Evolutionary conservation across 2,329 filamentous ascomycete genomes (phyloP).

Genomic region (Diaporthe ilicicola): DNA sequence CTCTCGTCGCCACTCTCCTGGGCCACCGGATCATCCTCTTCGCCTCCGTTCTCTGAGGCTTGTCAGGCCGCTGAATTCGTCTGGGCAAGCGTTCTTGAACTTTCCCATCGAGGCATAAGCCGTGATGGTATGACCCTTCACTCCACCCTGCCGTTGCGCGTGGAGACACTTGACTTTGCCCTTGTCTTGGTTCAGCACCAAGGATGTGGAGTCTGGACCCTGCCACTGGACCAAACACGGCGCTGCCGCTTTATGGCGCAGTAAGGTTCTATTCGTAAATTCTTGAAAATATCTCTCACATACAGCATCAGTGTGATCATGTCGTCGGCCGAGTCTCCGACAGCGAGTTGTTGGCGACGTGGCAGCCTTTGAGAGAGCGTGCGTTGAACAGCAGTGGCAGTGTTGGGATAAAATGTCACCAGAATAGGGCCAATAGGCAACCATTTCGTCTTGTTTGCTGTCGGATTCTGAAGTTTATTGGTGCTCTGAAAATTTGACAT

Average conservation of each 20-base stretch:
- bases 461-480: too few species aligned
- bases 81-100: too few species aligned
- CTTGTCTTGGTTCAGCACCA: not conserved
- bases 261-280: not conserved
- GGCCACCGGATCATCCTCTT: not conserved
- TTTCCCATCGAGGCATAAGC: not conserved
- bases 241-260: fast-evolving
- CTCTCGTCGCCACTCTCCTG: not conserved
- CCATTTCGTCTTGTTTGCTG: too few species aligned
- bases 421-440: not conserved
- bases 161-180: not conserved
- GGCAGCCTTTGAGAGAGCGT: not conserved
- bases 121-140: not conserved
- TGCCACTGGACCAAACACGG: not conserved
- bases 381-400: not conserved
- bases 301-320: too few species aligned
- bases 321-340: not conserved
- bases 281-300: fast-evolving
- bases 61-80: not conserved
- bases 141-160: too few species aligned
- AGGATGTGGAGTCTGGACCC: too few species aligned
- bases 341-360: not conserved
- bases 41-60: not conserved
- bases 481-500: too few species aligned
- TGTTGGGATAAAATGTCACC: not conserved